Evolutionary conservation across 1,139 yeast species (phyloP).

Genomic region (Pichia sp.): DNA sequence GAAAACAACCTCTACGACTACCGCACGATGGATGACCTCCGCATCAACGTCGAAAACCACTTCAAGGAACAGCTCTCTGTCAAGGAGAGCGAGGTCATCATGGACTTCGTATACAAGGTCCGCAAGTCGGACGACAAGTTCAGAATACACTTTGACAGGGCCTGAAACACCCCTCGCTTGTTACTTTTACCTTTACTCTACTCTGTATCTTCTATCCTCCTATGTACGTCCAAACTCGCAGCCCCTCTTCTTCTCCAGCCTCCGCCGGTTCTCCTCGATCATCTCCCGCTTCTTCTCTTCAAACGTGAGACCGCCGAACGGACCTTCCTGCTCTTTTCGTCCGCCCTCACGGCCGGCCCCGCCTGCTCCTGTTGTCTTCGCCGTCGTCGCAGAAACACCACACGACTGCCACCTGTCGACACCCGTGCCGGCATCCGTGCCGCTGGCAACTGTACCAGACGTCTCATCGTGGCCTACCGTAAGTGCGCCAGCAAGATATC

Average conservation of each 20-base stretch:
- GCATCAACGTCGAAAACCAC: slow-evolving; percentile 44
- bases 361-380: no score
- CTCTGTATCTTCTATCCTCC: slow-evolving; percentile 8
- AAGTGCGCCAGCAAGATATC: slow-evolving; percentile 50
- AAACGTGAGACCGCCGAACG: slow-evolving; percentile 33
- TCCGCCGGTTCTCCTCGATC: slow-evolving; percentile 46
- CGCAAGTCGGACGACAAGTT: slow-evolving; percentile 50
- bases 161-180: background rate
- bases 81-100: slow-evolving; percentile 72
- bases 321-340: slow-evolving; percentile 16
- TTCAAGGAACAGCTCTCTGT: slow-evolving; percentile 51
- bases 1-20: slow-evolving; percentile 29
- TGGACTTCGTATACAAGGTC: slow-evolving; percentile 73
- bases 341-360: no score
- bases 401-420: no score
- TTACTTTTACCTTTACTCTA: background rate
- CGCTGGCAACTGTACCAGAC: no score
- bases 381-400: no score
- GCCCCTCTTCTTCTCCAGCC: slow-evolving; percentile 30
- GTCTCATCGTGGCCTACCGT: no score
- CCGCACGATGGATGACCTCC: slow-evolving; percentile 27
- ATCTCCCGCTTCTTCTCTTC: slow-evolving; percentile 46
- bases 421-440: background rate
- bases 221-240: slow-evolving; percentile 17
- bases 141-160: slow-evolving; percentile 30